Base-by-base conservation (phyloP, 805 yeast genomes). In the Pichia sporocuriosa region DNA sequence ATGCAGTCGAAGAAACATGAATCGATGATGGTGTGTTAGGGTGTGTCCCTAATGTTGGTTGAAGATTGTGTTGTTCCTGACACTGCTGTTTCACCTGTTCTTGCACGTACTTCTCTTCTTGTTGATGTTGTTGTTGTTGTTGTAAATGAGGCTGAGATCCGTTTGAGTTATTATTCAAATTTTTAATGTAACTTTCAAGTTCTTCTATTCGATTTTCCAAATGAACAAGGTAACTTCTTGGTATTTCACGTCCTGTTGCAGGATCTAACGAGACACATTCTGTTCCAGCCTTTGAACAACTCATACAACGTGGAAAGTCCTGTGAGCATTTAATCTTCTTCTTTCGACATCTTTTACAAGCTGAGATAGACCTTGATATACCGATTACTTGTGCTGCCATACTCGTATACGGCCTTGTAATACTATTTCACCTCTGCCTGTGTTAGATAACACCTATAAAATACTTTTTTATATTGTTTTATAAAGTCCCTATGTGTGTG, bases 181-280 rank as follows among this genome's bases (percentile, higher is more conserved):
- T 9, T 43, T 61, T 58, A 23, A 85, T 56, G 44, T 69, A 63
- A 6, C 54, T 51, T 56, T 84, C 85, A 45, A 87, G 63, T n/a
- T 63, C 62, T 8, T 69, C 67, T 2, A 86, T 67, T 28, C 79
- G 65, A 42, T 77, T 79, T 56, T 87, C 96, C 44, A 87, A 63
- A 51, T 79, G 81, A 17, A 77, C 71, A 4, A 86, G 75, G 54
- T 84, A 83, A 3, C 87, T 82, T 29, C 97, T 65, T 0, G 96
- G 94, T 1, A 87, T 77, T 50, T 83, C 87, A 41, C 95, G 67
- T 0, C 95, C 95, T 0, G 96, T 85, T 6, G 88, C 86, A 0
- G 95, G 88, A 57, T 89, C 96, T 3, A 84, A 61, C 0, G 94
- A 86, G 4, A 86, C 78, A 62, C 97, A 88, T 6, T 83, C 84